These are phyloP conservation scores for Phytopythium helicoides DNA, from an alignment of 352 stramenopile species.

Conservation along the genomic window DNA sequence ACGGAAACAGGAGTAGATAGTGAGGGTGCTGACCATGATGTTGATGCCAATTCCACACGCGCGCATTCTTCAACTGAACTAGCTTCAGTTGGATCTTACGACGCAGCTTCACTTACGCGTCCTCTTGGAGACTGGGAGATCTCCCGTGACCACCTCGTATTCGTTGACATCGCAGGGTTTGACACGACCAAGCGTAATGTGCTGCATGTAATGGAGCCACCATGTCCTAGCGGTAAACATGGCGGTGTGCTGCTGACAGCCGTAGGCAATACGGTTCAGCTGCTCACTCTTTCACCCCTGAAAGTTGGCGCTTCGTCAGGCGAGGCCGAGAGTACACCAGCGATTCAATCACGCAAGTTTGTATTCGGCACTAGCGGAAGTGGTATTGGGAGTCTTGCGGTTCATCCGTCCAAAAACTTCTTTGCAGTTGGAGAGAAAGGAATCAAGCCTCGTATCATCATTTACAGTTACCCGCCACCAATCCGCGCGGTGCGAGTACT, in stretches of 20 bases:
- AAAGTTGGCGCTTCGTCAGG: neutral
- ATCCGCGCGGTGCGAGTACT: slow-evolving; percentile 69
- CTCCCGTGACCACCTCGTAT: slow-evolving; percentile 68
- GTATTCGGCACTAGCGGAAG: slow-evolving; percentile 69
- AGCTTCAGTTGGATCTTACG: slow-evolving; percentile 17
- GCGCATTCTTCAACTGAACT: no score
- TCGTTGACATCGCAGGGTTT: slow-evolving; percentile 55
- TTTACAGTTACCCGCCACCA: slow-evolving; percentile 85
- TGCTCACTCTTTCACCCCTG: slow-evolving; percentile 47
- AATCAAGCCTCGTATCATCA: slow-evolving; percentile 78
- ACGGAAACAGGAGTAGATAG: no score
- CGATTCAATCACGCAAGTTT: slow-evolving; percentile 27
- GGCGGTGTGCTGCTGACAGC: slow-evolving; percentile 61
- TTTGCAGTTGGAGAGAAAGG: slow-evolving; percentile 91
- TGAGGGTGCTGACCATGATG: no score
- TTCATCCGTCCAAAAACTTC: slow-evolving; percentile 66
- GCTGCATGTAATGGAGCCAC: slow-evolving; percentile 61
- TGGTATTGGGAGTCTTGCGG: slow-evolving; percentile 63
- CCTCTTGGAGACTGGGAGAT: slow-evolving; percentile 68
- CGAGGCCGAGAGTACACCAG: no score
- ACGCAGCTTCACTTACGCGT: slow-evolving; percentile 32
- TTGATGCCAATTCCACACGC: no score
- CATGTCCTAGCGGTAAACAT: slow-evolving; percentile 20
- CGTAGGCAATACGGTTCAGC: slow-evolving; percentile 71
- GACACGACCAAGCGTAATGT: slow-evolving; percentile 69